Evolutionary conservation across 768 basidiomycete genomes (phyloP).

Genomic region (Lentinula boryana): DNA sequence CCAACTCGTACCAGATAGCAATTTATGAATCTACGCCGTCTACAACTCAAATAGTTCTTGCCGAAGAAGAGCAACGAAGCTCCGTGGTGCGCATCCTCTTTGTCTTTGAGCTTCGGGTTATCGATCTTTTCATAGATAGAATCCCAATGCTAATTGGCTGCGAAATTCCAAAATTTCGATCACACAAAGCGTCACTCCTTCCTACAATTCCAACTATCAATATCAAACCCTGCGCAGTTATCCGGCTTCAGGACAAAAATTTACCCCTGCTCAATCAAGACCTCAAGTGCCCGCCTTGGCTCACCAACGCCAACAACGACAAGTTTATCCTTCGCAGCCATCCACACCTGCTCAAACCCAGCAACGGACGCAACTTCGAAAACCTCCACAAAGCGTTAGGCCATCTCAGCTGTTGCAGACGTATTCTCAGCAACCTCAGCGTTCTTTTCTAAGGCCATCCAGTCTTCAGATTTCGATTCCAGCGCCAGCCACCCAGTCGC

Average conservation of each 20-base stretch:
- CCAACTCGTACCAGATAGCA: background rate
- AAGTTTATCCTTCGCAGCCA: background rate
- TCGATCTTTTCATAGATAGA: background rate
- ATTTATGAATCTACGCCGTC: background rate
- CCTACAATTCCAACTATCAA: background rate
- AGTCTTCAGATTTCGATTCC: background rate
- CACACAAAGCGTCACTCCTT: background rate
- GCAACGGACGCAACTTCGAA: background rate
- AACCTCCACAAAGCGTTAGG: background rate
- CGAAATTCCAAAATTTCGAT: background rate
- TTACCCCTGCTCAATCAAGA: background rate
- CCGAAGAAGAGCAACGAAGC: background rate
- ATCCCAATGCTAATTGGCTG: background rate
- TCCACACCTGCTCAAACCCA: background rate
- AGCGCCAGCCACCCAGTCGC: background rate
- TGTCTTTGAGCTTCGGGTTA: background rate
- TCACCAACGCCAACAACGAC: background rate
- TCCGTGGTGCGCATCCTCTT: background rate
- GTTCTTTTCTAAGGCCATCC: background rate
- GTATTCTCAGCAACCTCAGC: background rate
- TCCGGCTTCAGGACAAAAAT: background rate
- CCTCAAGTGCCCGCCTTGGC: background rate
- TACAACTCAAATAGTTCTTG: background rate
- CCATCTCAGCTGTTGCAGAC: background rate
- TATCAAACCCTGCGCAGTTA: background rate